Base-by-base conservation (phyloP, 352 stramenopile genomes). In the Pythium brachiatum region DNA sequence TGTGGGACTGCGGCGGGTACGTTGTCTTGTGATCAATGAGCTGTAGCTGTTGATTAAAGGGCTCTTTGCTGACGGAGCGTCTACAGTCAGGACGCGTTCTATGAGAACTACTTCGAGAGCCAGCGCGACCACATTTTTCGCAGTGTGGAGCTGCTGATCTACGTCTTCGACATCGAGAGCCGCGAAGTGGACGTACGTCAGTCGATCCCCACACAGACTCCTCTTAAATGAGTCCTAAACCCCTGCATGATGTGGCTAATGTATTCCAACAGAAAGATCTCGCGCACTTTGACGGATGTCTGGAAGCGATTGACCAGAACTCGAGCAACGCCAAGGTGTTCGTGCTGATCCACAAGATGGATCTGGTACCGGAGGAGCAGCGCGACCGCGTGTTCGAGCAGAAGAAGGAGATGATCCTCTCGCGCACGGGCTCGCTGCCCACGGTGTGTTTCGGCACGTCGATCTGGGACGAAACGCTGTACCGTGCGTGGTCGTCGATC, bases 381-480 rank as follows among this genome's bases (percentile, higher is more conserved):
- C 83, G 85, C 53, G 83, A 96, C 44, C 79, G 80, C 34, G 80
- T 90, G 76, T 98, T 99, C 70, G 83, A 98, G 64, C 90, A 99
- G 70, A 90, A 97, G 38, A 92, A 97, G 66, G 78, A 95, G 21
- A 86, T 98, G 53, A 98, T 99, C 59, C 66, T 97, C 63, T 86
- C 90, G 21, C 86, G 84, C 43, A 97, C 92, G 39, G 78, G 84
- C 51, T 92, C 85, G 74, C 94, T 89, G 53, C 92, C 83, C 15
- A 94, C 85, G 0, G 83, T 94, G 53, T 98, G 88, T 76, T 99
- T 98, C 72, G 90, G 87, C 47, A 99, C 97, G n/a, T 99, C 93
- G 60, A 99, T 99, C 74, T 99, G 97, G 97, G 97, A 99, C 70
- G 97, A 99, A 84, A 99, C 97, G 21, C 83, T 99, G 27, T 99